These are phyloP conservation scores for Cylindrodendrum hubeiense DNA, from an alignment of 2,329 filamentous ascomycete species.

Conservation along the genomic window DNA sequence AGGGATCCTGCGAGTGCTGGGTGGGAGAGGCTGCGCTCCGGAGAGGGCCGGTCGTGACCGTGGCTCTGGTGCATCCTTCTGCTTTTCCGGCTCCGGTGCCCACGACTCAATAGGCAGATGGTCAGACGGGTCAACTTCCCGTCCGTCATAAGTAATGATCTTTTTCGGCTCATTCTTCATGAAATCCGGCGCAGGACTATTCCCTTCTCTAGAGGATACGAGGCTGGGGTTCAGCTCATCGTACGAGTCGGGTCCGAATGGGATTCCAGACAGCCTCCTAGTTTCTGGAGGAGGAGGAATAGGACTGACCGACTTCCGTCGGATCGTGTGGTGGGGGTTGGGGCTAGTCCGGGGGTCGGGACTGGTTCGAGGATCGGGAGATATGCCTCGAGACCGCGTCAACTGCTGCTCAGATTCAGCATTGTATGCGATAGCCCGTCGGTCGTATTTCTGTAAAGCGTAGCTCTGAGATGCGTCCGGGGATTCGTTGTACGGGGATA, in stretches of 20 bases:
- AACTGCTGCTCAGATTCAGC: conserved; percentile 46
- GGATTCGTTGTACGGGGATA: conserved; percentile 40
- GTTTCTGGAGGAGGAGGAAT: conserved; percentile 65
- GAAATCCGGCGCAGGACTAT: conserved; percentile 53
- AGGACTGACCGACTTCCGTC: conserved; percentile 81
- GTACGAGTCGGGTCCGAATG: conserved; percentile 83
- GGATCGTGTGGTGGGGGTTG: conserved; percentile 65
- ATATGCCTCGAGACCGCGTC: conserved; percentile 46
- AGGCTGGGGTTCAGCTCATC: conserved; percentile 76
- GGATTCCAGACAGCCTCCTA: conserved; percentile 70
- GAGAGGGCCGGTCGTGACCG: conserved; percentile 60
- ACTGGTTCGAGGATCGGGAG: conserved; percentile 53
- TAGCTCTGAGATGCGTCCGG: conserved; percentile 48
- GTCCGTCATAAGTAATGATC: conserved; percentile 81
- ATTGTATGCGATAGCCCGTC: conserved; percentile 56
- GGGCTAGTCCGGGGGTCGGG: conserved; percentile 54
- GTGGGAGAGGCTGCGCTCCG: conserved; percentile 66
- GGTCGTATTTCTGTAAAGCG: conserved; percentile 58
- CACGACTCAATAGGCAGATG: conserved; percentile 82
- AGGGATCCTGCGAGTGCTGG: conserved; percentile 64
- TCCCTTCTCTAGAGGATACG: conserved; percentile 46
- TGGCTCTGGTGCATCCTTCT: conserved; percentile 46
- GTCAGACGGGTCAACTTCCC: conserved; percentile 84
- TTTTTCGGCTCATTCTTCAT: conserved; percentile 69
- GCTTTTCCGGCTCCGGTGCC: conserved; percentile 78